Evolutionary conservation across 176 grass and related monocot genomes (phyloP).

Genomic region (Dendrocalamus sinicus): DNA sequence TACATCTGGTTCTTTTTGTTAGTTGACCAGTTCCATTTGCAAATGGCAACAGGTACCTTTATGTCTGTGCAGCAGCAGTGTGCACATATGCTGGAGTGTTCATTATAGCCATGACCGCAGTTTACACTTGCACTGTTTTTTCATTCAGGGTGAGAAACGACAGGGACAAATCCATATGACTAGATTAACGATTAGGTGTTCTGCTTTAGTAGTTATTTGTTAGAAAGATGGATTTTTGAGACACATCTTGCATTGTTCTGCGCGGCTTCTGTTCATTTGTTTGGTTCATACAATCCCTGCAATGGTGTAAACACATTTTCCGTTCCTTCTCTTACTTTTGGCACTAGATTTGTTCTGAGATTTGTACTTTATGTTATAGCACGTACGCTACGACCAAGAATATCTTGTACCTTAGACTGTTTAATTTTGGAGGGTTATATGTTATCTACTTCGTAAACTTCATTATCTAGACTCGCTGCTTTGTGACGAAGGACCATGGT

Average conservation of each 20-base stretch:
- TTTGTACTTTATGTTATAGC: neutral
- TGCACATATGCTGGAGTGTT: constrained; percentile 76
- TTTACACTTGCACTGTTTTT: constrained; percentile 58
- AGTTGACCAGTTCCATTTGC: neutral
- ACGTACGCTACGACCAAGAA: neutral
- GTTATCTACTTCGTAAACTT: neutral
- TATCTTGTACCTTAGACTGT: neutral
- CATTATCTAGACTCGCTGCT: no score
- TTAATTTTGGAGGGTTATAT: neutral
- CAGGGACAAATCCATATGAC: constrained; percentile 5
- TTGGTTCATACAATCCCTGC: constrained; percentile 5
- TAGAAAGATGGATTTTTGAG: neutral
- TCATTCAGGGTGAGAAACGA: constrained; percentile 39
- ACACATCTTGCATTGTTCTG: neutral
- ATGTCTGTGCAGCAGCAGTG: constrained; percentile 81
- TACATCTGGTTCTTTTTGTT: neutral
- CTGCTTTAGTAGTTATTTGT: neutral
- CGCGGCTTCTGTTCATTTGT: neutral
- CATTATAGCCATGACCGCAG: constrained; percentile 49
- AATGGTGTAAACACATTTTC: neutral
- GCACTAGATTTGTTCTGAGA: neutral
- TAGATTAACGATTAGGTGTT: neutral
- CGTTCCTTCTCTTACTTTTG: neutral
- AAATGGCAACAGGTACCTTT: constrained; percentile 74
- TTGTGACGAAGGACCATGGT: no score